A percentile compares a stretch with the other conserved stretches of the same genome.
Evolutionary conservation across 768 basidiomycete genomes (phyloP).

Genomic region (Macrolepiota fuliginosa): DNA sequence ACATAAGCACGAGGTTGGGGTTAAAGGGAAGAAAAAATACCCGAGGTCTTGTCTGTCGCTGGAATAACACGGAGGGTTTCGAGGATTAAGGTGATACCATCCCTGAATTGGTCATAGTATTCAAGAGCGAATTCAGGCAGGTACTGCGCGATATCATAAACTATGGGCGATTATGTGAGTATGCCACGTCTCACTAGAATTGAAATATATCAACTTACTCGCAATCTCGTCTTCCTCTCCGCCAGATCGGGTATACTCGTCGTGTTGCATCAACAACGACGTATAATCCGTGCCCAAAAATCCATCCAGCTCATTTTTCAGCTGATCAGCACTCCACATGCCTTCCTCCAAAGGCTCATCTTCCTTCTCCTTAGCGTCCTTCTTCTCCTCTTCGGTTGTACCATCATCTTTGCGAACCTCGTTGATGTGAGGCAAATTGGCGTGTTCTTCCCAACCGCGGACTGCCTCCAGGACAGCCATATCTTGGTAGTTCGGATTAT

Average conservation of each 20-base stretch:
- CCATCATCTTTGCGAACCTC: conserved; percentile 53
- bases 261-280: conserved; percentile 73
- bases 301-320: conserved; percentile 54
- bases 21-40: conserved; percentile 23
- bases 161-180: conserved; percentile 35
- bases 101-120: conserved; percentile 66
- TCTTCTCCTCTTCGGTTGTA: conserved; percentile 30
- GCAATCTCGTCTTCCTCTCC: conserved; percentile 38
- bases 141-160: conserved; percentile 78
- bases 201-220: conserved; percentile 41
- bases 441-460: conserved; percentile 84
- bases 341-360: conserved; percentile 59
- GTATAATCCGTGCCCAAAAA: conserved; percentile 69
- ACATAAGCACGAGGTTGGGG: neutral
- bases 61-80: conserved; percentile 59
- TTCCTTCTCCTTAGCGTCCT: conserved; percentile 28
- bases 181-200: neutral
- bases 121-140: conserved; percentile 81
- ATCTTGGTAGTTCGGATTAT: conserved; percentile 99
- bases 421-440: conserved; percentile 69
- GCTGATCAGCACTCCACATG: conserved; percentile 55
- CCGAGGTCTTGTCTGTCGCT: conserved; percentile 34
- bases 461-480: conserved; percentile 99
- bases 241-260: conserved; percentile 57
- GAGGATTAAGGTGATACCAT: conserved; percentile 60